Percentiles rank a stretch among this genome's conserved stretches.
phyloP scores from a whole-genome alignment of 1,284 basidiomycete genomes.

The Trametes sp. region DNA sequence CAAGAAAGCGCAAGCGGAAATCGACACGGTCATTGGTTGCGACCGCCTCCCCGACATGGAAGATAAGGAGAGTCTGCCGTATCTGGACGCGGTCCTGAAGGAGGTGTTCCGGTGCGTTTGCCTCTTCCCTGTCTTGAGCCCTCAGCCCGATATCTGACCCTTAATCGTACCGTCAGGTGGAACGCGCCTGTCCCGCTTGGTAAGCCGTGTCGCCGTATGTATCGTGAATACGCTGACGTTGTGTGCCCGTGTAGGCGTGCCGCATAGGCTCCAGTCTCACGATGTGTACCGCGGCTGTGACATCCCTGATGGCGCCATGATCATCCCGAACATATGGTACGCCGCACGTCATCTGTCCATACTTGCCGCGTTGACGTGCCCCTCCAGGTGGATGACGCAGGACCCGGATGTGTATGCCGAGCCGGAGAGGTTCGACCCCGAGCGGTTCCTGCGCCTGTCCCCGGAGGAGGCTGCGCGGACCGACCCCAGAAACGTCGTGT shows the following conservation, averaged over 20 bases:
- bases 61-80: constrained; percentile 43
- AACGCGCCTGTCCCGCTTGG: constrained; percentile 34
- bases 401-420: constrained; percentile 30
- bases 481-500: constrained; percentile 34
- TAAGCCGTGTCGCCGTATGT: constrained; percentile 7
- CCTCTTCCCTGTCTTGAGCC: not conserved
- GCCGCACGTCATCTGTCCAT: not conserved
- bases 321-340: constrained; percentile 39
- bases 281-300: constrained; percentile 35
- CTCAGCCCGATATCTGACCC: not conserved
- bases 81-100: constrained; percentile 44
- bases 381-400: constrained; percentile 35
- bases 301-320: constrained; percentile 34
- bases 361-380: not conserved
- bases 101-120: constrained; percentile 37
- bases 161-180: constrained; percentile 25
- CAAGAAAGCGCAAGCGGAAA: constrained; percentile 41
- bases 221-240: not conserved
- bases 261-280: constrained; percentile 30
- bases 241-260: constrained; percentile 30
- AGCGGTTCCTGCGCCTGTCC: constrained; percentile 31
- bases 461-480: constrained; percentile 16
- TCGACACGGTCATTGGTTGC: constrained; percentile 41
- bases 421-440: constrained; percentile 35
- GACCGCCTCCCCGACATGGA: constrained; percentile 44